A percentile compares a stretch with the other conserved stretches of the same genome.
Conservation (phyloP, 192 early-diverging fungal species). For the Umbelopsis isabellina region DNA sequence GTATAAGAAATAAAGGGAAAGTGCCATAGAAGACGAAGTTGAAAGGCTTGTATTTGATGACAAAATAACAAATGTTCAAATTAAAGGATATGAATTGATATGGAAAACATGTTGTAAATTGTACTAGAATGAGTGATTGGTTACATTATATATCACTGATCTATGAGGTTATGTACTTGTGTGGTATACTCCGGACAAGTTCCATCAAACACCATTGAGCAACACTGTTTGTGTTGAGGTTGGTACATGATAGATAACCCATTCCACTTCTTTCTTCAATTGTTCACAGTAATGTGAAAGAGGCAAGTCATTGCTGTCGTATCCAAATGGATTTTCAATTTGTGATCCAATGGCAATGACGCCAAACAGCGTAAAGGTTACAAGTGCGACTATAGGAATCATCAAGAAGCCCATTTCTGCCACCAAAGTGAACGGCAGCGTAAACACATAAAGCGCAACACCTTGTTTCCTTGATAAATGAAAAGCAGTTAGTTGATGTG, state of each 20-base stretch:
- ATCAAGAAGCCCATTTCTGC: slow-evolving; percentile 46
- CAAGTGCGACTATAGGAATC: slow-evolving; percentile 63
- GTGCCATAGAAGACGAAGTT: too few species aligned
- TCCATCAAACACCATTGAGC: slow-evolving; percentile 24
- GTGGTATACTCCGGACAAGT: not conserved
- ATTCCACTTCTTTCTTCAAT: slow-evolving; percentile 58
- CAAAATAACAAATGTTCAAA: not conserved
- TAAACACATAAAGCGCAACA: slow-evolving; percentile 59
- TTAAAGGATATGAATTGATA: not conserved
- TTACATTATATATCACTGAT: too few species aligned
- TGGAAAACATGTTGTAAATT: too few species aligned
- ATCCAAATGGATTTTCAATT: slow-evolving; percentile 84
- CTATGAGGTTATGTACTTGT: too few species aligned
- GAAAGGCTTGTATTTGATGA: too few species aligned
- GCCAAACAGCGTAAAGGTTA: slow-evolving; percentile 73
- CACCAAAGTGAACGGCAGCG: slow-evolving; percentile 66
- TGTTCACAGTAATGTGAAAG: slow-evolving; percentile 57
- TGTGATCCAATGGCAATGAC: slow-evolving; percentile 77
- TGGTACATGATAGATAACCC: slow-evolving; percentile 48
- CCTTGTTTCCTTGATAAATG: slow-evolving; percentile 57
- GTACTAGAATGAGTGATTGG: too few species aligned
- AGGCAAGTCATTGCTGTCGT: slow-evolving; percentile 60
- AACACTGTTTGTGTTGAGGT: slow-evolving; percentile 27
- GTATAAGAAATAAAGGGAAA: too few species aligned
- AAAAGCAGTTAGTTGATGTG: not conserved